Evolutionary conservation across 164 flowering plant genomes (phyloP).

Genomic region (Platanus orientalis): DNA sequence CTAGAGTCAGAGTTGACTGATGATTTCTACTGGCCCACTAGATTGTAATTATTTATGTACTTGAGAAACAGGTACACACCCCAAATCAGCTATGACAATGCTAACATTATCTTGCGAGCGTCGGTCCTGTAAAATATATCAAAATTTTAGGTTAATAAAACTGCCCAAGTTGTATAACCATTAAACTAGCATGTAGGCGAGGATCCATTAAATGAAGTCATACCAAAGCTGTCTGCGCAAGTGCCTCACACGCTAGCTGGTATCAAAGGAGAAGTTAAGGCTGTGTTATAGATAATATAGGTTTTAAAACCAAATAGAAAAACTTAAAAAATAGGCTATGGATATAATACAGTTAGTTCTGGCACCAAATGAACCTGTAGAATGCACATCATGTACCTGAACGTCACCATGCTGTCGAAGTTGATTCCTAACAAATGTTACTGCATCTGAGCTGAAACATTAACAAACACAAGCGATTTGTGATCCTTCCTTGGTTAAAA

Average conservation of each 20-base stretch:
- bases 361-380: not conserved
- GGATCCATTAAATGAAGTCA: not conserved
- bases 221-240: constrained; percentile 81
- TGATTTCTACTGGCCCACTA: too few species aligned
- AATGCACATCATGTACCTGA: constrained; percentile 47
- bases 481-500: not conserved
- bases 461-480: not conserved
- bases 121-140: constrained; percentile 52
- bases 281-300: not conserved
- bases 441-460: constrained; percentile 53
- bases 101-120: constrained; percentile 84
- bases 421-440: constrained; percentile 69
- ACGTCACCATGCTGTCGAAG: constrained; percentile 84
- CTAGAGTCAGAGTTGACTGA: too few species aligned
- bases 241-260: constrained; percentile 87
- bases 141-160: constrained; percentile 7
- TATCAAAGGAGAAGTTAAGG: constrained; percentile 14
- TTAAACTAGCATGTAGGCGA: not conserved
- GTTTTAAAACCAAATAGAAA: constrained; percentile 3
- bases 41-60: not conserved
- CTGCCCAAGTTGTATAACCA: not conserved
- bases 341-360: constrained; percentile 1
- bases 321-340: not conserved
- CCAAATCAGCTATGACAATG: constrained; percentile 85
- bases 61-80: constrained; percentile 44